Evolutionary conservation across 129 eudicot genomes (phyloP).

Genomic region (Glebionis coronaria): DNA sequence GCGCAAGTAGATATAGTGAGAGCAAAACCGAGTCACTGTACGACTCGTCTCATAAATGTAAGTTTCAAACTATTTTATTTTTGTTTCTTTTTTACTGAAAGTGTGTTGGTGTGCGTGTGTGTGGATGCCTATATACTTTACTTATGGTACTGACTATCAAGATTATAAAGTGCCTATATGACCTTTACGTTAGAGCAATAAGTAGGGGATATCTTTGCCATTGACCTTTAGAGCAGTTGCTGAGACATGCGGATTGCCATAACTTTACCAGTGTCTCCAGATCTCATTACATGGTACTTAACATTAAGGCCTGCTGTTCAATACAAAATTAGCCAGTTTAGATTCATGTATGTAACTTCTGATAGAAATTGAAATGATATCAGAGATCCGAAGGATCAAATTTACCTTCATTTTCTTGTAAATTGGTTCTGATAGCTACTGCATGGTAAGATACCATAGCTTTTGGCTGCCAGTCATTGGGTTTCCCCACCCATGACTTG

Average conservation of each 20-base stretch:
- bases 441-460: constrained; percentile 71
- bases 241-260: constrained; percentile 84
- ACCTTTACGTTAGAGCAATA: constrained; percentile 18
- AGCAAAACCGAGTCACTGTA: neutral
- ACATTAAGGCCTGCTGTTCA: constrained; percentile 62
- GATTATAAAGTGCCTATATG: constrained; percentile 6
- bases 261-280: constrained; percentile 69
- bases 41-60: constrained; percentile 2
- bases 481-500: constrained; percentile 78
- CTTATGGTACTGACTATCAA: constrained; percentile 12
- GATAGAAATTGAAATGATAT: neutral
- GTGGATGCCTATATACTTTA: constrained; percentile 21
- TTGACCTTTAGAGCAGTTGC: constrained; percentile 60
- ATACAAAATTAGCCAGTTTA: neutral
- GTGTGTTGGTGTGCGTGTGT: neutral
- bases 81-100: neutral
- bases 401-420: constrained; percentile 88
- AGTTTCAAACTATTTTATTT: constrained; percentile 1
- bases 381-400: neutral
- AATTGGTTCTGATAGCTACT: constrained; percentile 88
- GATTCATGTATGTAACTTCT: constrained; percentile 6
- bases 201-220: neutral
- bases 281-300: constrained; percentile 74
- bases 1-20: neutral
- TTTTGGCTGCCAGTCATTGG: constrained; percentile 87